Conservation (phyloP, 192 early-diverging fungal genomes). For the Coemansia guatemalensis region DNA sequence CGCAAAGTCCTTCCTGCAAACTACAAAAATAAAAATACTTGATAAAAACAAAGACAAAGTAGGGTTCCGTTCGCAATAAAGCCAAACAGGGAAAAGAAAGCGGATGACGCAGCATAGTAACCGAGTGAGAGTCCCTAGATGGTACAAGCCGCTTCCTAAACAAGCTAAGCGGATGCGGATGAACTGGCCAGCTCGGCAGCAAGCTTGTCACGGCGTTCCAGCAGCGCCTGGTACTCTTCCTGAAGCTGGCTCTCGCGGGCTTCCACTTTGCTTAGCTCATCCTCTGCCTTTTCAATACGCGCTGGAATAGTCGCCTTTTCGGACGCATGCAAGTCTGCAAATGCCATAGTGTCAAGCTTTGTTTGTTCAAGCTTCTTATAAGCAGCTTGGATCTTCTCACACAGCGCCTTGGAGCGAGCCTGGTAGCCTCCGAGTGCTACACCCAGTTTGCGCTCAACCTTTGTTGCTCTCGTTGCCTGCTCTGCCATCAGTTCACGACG, state of each 20-base stretch:
- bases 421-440: conserved; percentile 85
- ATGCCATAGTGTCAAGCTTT: conserved; percentile 61
- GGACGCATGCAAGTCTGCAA: conserved; percentile 57
- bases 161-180: not conserved
- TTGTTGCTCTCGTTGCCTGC: conserved; percentile 73
- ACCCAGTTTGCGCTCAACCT: conserved; percentile 80
- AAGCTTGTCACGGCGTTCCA: conserved; percentile 42
- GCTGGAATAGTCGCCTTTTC: conserved; percentile 63
- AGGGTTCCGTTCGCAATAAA: too few relatives aligned
- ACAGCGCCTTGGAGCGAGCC: conserved; percentile 62
- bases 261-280: conserved; percentile 48
- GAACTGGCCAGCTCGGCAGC: conserved; percentile 8
- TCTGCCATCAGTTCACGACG: conserved; percentile 69
- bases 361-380: conserved; percentile 62
- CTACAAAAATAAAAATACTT: not conserved
- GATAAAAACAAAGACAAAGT: not conserved
- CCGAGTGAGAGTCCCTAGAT: not conserved
- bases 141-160: not conserved
- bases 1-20: too few relatives aligned
- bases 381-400: conserved; percentile 58
- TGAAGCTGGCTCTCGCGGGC: conserved; percentile 62
- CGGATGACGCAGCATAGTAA: not conserved
- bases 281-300: conserved; percentile 54
- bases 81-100: too few relatives aligned
- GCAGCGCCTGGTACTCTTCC: conserved; percentile 62